phyloP scores from a whole-genome alignment of 1,139 yeast genomes.

The Casaregolazyma lundiana region DNA sequence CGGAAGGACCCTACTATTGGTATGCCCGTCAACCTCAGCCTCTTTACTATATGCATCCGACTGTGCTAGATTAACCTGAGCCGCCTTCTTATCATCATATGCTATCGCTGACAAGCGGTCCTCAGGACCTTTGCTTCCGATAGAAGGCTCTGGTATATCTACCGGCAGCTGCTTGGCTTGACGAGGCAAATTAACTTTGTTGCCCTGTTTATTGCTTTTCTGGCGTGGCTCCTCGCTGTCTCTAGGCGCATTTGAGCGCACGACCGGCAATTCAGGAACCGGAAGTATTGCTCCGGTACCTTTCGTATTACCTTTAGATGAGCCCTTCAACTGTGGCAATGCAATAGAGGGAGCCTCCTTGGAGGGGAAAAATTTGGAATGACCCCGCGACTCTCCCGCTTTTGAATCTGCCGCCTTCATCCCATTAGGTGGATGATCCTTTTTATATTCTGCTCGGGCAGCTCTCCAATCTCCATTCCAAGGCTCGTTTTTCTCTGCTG shows the following conservation, averaged over 20 bases:
- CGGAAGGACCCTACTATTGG: not conserved
- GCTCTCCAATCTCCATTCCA: slow-evolving; percentile 10
- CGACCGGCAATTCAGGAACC: slow-evolving; percentile 15
- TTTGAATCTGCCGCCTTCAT: not conserved
- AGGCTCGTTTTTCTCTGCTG: not conserved
- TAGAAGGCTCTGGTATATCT: not conserved
- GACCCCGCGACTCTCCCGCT: slow-evolving; percentile 13
- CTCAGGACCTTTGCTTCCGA: slow-evolving; percentile 2
- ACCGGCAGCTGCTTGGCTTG: slow-evolving; percentile 1
- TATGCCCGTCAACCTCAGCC: not conserved
- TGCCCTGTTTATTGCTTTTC: not conserved
- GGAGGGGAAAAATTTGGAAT: slow-evolving; percentile 20
- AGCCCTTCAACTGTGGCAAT: not conserved
- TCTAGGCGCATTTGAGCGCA: not conserved
- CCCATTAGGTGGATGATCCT: not conserved
- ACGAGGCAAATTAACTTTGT: not conserved
- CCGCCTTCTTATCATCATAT: not conserved
- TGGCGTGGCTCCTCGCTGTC: not conserved
- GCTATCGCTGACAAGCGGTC: not conserved
- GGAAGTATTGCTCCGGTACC: slow-evolving; percentile 10
- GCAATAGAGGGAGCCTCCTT: slow-evolving; percentile 3
- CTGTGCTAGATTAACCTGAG: not conserved
- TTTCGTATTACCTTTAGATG: not conserved
- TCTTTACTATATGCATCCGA: not conserved
- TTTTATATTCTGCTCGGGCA: slow-evolving; percentile 4